Conservation (phyloP, 2,329 filamentous ascomycete species). For the Botrytis elliptica region DNA sequence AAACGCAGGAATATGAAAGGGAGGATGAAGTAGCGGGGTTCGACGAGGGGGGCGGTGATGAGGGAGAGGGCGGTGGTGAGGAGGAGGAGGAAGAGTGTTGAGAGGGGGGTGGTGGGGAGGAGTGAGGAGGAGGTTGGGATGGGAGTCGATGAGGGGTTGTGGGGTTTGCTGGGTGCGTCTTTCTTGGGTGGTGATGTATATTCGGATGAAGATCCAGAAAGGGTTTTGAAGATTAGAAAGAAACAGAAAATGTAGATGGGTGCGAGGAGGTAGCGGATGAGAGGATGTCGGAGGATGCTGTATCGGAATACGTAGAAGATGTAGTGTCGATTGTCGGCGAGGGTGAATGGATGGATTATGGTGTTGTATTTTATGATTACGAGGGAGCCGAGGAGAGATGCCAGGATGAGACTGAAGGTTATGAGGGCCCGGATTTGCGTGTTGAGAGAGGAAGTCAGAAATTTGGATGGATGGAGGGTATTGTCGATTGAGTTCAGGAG, state of each 20-base stretch:
- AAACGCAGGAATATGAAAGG: conserved; percentile 93
- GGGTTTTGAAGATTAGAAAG: conserved; percentile 64
- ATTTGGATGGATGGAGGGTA: conserved; percentile 34
- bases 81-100: conserved; percentile 58
- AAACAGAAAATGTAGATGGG: conserved; percentile 69
- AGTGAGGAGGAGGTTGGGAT: background rate
- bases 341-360: conserved; percentile 89
- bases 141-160: background rate
- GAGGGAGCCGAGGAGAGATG: conserved; percentile 24
- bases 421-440: background rate
- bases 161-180: background rate
- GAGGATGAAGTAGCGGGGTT: conserved; percentile 93
- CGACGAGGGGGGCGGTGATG: conserved; percentile 85
- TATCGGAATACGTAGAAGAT: conserved; percentile 95
- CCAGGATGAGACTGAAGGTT: background rate
- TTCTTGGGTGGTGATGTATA: background rate
- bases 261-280: conserved; percentile 65
- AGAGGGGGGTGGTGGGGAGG: conserved; percentile 43
- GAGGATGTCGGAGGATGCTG: conserved; percentile 64
- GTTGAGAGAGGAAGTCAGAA: conserved; percentile 29
- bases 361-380: conserved; percentile 76
- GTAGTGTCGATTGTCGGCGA: conserved; percentile 96
- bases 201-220: conserved; percentile 46
- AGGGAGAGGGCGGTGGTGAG: conserved; percentile 74
- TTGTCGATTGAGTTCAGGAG: conserved; percentile 35